Percentiles rank a stretch among this genome's conserved stretches.
phyloP scores from a whole-genome alignment of 306 rosid genomes.

The Crataegus laevigata region DNA sequence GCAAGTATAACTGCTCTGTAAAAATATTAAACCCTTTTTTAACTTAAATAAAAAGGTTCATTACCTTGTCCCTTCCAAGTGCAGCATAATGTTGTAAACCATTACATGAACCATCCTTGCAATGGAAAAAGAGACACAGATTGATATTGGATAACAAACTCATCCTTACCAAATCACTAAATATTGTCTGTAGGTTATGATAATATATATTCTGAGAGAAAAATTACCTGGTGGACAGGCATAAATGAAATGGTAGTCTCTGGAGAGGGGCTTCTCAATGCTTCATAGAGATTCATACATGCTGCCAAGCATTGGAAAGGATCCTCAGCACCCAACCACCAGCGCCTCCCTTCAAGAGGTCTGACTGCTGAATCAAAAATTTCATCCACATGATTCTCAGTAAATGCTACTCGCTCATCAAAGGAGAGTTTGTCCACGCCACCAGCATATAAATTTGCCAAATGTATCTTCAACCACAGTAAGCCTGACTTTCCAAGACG shows the following conservation, averaged over 20 bases:
- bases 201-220: neutral
- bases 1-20: no score
- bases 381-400: slow-evolving; percentile 63
- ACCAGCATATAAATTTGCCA: slow-evolving; percentile 87
- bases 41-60: slow-evolving; percentile 1
- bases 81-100: slow-evolving; percentile 99
- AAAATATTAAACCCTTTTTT: neutral
- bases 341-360: slow-evolving; percentile 81
- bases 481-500: slow-evolving; percentile 77
- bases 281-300: slow-evolving; percentile 76
- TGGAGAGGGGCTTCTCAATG: slow-evolving; percentile 82
- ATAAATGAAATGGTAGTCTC: slow-evolving; percentile 72
- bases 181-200: neutral
- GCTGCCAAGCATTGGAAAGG: slow-evolving; percentile 94
- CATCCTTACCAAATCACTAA: neutral
- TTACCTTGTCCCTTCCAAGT: slow-evolving; percentile 97
- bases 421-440: slow-evolving; percentile 80
- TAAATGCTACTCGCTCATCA: slow-evolving; percentile 60
- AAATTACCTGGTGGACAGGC: slow-evolving; percentile 90
- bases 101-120: slow-evolving; percentile 99
- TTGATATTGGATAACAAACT: slow-evolving; percentile 4
- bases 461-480: slow-evolving; percentile 90
- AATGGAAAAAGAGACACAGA: slow-evolving; percentile 11
- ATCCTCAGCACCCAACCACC: slow-evolving; percentile 99
- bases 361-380: slow-evolving; percentile 81